Evolutionary conservation across 345 rosid genomes (phyloP), one percentile per base, ranked within the genome.

Genomic region (Dimocarpus longan): DNA sequence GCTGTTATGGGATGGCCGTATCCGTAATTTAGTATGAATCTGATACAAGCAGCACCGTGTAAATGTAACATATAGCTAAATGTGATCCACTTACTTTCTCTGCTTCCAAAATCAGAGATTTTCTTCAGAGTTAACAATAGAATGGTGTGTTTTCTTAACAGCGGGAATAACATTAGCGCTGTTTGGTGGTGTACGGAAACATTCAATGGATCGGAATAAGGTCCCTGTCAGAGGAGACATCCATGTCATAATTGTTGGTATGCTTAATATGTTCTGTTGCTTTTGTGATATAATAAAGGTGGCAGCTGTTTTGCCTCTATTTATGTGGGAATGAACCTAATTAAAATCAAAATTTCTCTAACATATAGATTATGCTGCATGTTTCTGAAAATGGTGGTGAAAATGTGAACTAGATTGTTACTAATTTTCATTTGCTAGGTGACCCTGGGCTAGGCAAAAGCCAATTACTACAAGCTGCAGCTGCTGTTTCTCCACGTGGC

Each of bases 361-460:
- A 75, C 37, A 11, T 44, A 60, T 43, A 43, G 59, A 68, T 9
- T 24, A 16, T 26, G 24, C 10, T 75, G 72, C 63, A 52, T 19
- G 71, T 48, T 76, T 76, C 16, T 37, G 40, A 37, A n/a, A 39
- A n/a, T 57, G 48, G 28, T 67, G 50, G 75, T 22, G 43, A 66
- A 76, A 37, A 76, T 18, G 66, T 39, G 44, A 73, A 32, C 78
- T 70, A 78, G 68, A 73, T 24, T 15, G 62, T 22, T 42, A 60
- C 48, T 75, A 19, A 42, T 72, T 76, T 11, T 71, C 56, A 70
- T 79, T 82, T 83, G 69, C 81, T 80, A 96, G 99, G 99, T 80
- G 99, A 96, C 85, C 99, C 99, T 79, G 99, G 99, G 83, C 87
- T 96, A 50, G 99, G 98, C n/a, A 96, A 96, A 90, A 94, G 98